Evolutionary conservation across 176 grass and related monocot genomes (phyloP).

Genomic region (Ensete ventricosum): DNA sequence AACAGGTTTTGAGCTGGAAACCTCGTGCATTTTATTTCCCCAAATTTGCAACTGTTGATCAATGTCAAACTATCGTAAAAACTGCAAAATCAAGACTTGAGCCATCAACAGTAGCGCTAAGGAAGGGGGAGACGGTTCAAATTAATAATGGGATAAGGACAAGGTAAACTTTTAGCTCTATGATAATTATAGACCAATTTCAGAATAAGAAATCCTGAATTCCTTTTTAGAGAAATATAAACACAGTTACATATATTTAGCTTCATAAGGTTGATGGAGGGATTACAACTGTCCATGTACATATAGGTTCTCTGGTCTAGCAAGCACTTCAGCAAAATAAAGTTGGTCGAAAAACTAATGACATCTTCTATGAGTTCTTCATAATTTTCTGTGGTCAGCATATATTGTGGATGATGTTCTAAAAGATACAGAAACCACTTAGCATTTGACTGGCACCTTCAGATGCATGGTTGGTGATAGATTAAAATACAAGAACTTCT

Average conservation of each 20-base stretch:
- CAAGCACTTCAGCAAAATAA: neutral
- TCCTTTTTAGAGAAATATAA: neutral
- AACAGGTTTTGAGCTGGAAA: slow-evolving; percentile 26
- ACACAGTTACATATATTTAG: neutral
- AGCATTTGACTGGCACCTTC: no score
- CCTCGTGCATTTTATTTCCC: slow-evolving; percentile 24
- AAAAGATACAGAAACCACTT: no score
- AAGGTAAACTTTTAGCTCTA: slow-evolving; percentile 5
- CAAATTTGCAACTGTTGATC: slow-evolving; percentile 8
- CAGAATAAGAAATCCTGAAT: neutral
- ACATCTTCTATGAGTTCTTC: no score
- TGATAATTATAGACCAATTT: neutral
- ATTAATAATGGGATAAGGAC: slow-evolving; percentile 21
- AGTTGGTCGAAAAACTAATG: no score
- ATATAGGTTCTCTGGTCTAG: neutral
- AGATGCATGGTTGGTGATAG: no score
- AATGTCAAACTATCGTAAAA: slow-evolving; percentile 11
- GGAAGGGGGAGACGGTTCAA: slow-evolving; percentile 10
- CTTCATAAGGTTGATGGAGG: neutral
- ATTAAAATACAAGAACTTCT: no score
- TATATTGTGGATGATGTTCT: no score
- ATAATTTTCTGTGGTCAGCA: no score
- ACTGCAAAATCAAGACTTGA: slow-evolving; percentile 11
- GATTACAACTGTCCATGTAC: neutral
- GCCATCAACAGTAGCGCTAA: slow-evolving; percentile 4